Evolutionary conservation across 495 filamentous ascomycete genomes (phyloP).

Genomic region (Neurospora sp.): DNA sequence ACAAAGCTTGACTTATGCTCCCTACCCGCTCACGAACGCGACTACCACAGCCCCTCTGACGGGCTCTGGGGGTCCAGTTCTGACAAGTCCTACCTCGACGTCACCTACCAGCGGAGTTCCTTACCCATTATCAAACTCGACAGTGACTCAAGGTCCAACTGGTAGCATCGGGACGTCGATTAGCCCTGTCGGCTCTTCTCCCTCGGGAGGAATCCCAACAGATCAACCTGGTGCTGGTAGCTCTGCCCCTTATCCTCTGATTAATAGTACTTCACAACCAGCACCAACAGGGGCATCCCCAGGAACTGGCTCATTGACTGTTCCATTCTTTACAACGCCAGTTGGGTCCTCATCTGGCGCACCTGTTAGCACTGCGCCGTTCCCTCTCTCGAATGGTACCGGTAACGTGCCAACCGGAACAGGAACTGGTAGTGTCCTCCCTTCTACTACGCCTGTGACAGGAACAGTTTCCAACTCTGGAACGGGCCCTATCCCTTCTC

Average conservation of each 20-base stretch:
- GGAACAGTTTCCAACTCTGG: conserved; percentile 3
- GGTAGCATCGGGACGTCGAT: background rate
- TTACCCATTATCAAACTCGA: conserved; percentile 19
- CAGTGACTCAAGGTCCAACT: background rate
- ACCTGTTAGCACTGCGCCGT: background rate
- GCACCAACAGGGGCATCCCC: background rate
- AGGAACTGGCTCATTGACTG: background rate
- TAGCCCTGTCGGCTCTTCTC: background rate
- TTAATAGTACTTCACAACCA: conserved; percentile 2
- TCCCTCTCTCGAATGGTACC: background rate
- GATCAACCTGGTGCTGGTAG: background rate
- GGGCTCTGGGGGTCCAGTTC: conserved; percentile 2
- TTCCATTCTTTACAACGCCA: background rate
- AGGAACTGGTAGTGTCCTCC: background rate
- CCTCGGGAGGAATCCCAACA: background rate
- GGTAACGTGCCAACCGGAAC: background rate
- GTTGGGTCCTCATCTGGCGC: background rate
- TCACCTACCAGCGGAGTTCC: conserved; percentile 5
- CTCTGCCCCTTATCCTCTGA: conserved; percentile 6
- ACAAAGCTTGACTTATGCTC: background rate
- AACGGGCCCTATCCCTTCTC: background rate
- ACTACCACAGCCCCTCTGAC: conserved; percentile 1
- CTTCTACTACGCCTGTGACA: background rate
- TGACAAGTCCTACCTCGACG: background rate
- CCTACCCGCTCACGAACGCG: conserved; percentile 7